Conservation (phyloP, 2,329 filamentous ascomycete species). For the Fusarium anguioides region DNA sequence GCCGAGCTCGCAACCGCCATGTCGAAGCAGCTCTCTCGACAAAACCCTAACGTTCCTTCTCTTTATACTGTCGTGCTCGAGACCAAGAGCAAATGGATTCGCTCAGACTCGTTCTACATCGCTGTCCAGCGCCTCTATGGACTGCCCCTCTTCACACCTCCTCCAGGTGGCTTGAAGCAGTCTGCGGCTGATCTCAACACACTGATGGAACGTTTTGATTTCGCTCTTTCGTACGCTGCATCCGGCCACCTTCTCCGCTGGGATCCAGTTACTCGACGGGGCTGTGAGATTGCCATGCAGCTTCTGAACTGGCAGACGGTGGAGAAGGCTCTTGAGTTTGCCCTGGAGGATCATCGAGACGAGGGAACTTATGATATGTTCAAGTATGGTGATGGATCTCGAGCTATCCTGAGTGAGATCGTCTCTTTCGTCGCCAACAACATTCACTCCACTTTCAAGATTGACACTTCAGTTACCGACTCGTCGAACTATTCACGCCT, state of each 20-base stretch:
- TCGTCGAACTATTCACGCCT: conserved; percentile 55
- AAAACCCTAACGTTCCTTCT: conserved; percentile 40
- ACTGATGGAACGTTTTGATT: conserved; percentile 59
- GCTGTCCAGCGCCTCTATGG: conserved; percentile 69
- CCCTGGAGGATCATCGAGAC: conserved; percentile 55
- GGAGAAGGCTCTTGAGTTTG: conserved; percentile 70
- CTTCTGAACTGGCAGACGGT: conserved; percentile 72
- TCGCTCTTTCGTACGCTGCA: conserved; percentile 73
- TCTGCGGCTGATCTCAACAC: conserved; percentile 54
- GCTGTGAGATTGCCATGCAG: conserved; percentile 68
- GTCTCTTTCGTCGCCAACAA: conserved; percentile 69
- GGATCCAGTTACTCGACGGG: conserved; percentile 65
- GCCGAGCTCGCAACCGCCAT: conserved; percentile 44
- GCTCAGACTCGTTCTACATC: conserved; percentile 66
- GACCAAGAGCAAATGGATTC: conserved; percentile 63
- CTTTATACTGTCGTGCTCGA: conserved; percentile 55
- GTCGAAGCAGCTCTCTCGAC: conserved; percentile 47
- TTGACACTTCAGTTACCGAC: conserved; percentile 60
- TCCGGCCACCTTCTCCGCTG: conserved; percentile 69
- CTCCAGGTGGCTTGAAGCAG: conserved; percentile 43
- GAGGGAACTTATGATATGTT: conserved; percentile 58
- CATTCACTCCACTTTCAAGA: conserved; percentile 69
- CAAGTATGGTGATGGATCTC: conserved; percentile 63
- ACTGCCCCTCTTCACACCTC: conserved; percentile 58
- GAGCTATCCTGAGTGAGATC: conserved; percentile 64